Conservation (phyloP, 306 rosid genomes). For the Corylus avellana region DNA sequence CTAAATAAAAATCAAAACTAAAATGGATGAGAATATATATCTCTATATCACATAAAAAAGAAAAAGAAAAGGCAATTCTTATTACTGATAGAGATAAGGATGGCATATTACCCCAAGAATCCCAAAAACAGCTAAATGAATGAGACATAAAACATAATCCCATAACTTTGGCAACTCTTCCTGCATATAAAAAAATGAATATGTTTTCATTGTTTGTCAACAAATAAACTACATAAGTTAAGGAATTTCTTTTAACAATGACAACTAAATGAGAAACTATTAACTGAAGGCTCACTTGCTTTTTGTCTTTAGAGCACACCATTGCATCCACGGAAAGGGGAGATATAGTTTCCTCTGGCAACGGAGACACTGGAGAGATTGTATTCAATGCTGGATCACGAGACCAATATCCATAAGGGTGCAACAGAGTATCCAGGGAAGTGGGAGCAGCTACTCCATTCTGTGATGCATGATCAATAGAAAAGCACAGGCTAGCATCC, state of each 20-base stretch:
- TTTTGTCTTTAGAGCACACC: constrained; percentile 36
- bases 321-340: constrained; percentile 37
- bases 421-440: constrained; percentile 35
- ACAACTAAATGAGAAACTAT: not conserved
- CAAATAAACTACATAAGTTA: not conserved
- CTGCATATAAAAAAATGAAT: constrained; percentile 23
- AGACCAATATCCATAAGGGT: constrained; percentile 21
- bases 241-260: not conserved
- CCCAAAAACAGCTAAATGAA: constrained; percentile 58
- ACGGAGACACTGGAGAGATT: constrained; percentile 40
- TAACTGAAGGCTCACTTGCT: constrained; percentile 46
- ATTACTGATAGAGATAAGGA: not conserved
- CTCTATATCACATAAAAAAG: not conserved
- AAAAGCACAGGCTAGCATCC: constrained; percentile 38
- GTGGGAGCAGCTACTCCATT: constrained; percentile 43
- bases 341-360: constrained; percentile 33
- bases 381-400: constrained; percentile 17
- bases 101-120: constrained; percentile 51
- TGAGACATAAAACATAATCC: constrained; percentile 49
- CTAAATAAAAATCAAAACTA: not conserved
- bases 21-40: not conserved
- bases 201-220: not conserved
- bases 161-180: constrained; percentile 34
- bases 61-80: not conserved
- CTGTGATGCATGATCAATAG: constrained; percentile 46